phyloP scores from a whole-genome alignment of 805 yeast species.

The Debaryomyces tyrocola region DNA sequence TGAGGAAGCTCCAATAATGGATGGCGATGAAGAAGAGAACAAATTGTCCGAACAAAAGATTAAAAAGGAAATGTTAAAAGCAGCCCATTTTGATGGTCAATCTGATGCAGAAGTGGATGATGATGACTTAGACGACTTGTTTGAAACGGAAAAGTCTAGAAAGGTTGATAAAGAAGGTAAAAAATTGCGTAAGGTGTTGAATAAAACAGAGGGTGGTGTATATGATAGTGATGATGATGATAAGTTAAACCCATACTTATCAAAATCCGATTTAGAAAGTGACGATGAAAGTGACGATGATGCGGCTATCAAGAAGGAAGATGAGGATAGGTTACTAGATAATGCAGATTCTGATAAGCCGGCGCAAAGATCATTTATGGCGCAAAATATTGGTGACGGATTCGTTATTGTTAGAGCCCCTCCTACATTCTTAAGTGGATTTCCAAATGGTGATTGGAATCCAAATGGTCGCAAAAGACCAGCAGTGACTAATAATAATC shows the following conservation, averaged over 20 bases:
- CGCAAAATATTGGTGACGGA: constrained; percentile 34
- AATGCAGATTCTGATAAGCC: constrained; percentile 3
- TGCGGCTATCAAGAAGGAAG: constrained; percentile 31
- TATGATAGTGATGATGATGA: constrained; percentile 79
- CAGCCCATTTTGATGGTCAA: constrained; percentile 70
- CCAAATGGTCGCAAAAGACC: constrained; percentile 52
- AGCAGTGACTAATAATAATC: constrained; percentile 20
- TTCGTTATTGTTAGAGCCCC: constrained; percentile 64
- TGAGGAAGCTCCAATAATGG: constrained; percentile 97
- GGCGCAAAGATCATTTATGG: constrained; percentile 18
- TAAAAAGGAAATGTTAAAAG: constrained; percentile 81
- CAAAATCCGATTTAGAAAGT: constrained; percentile 54
- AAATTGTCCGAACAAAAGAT: constrained; percentile 83
- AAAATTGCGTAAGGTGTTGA: constrained; percentile 77
- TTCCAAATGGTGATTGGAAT: constrained; percentile 86
- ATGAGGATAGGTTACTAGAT: constrained; percentile 19
- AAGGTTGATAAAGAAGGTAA: constrained; percentile 90
- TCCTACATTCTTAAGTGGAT: constrained; percentile 55
- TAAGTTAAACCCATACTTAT: constrained; percentile 70
- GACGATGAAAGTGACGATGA: constrained; percentile 56
- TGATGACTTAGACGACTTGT: constrained; percentile 68
- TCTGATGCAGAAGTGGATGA: constrained; percentile 59
- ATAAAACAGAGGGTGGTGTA: constrained; percentile 83
- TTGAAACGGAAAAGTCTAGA: constrained; percentile 58
- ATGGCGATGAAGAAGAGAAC: constrained; percentile 93